phyloP scores from a whole-genome alignment of 257 asterid species.

The Nyctanthes arbortristis region DNA sequence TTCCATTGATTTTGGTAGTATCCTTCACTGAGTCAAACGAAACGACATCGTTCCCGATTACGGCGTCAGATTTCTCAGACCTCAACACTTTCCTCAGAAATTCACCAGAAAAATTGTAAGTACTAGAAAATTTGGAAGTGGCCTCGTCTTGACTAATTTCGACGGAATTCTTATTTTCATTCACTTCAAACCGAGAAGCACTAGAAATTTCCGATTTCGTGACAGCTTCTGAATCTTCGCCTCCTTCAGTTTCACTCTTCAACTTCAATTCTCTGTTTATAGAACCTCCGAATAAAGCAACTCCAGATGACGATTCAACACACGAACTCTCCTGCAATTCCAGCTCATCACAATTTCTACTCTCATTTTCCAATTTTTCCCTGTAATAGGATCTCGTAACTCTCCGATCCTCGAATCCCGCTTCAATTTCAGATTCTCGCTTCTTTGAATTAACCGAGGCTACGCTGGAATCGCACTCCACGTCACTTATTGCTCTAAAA shows the following conservation, averaged over 20 bases:
- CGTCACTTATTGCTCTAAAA: slow-evolving; percentile 29
- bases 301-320: slow-evolving; percentile 72
- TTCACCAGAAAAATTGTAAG: slow-evolving; percentile 17
- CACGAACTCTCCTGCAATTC: slow-evolving; percentile 83
- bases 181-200: slow-evolving; percentile 34
- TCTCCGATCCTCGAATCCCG: slow-evolving; percentile 35
- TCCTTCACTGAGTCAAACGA: slow-evolving; percentile 32
- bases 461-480: slow-evolving; percentile 54
- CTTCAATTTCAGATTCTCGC: slow-evolving; percentile 15
- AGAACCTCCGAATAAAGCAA: slow-evolving; percentile 1
- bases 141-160: slow-evolving; percentile 30
- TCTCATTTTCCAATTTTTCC: slow-evolving; percentile 28
- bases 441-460: slow-evolving; percentile 45
- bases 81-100: slow-evolving; percentile 18
- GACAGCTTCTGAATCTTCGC: slow-evolving; percentile 25
- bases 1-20: slow-evolving; percentile 26
- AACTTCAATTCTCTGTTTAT: slow-evolving; percentile 36
- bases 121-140: slow-evolving; percentile 23
- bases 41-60: slow-evolving; percentile 31
- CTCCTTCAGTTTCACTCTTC: slow-evolving; percentile 33
- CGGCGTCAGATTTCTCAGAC: slow-evolving; percentile 25
- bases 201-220: slow-evolving; percentile 48
- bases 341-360: slow-evolving; percentile 25
- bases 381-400: slow-evolving; percentile 39
- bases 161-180: slow-evolving; percentile 27